Conservation (phyloP, 371 early-diverging fungal genomes). For the Umbelopsis sp. region DNA sequence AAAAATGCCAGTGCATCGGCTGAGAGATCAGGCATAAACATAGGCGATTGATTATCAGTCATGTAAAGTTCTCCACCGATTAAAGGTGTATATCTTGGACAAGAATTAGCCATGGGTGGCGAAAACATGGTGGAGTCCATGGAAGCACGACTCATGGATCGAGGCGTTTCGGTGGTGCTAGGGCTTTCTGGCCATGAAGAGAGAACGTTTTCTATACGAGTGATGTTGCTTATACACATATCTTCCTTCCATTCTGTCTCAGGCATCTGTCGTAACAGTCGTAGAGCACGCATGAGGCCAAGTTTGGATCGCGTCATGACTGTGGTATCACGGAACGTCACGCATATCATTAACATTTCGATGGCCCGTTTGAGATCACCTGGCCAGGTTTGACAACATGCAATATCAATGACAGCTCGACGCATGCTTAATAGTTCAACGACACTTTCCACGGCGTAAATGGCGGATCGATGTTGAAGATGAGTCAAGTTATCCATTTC, state of each 20-base stretch:
- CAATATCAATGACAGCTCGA: constrained; percentile 24
- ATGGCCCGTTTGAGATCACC: constrained; percentile 31
- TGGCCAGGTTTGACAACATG: constrained; percentile 35
- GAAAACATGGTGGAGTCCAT: neutral
- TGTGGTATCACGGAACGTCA: constrained; percentile 26
- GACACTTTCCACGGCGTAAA: constrained; percentile 28
- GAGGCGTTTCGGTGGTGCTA: neutral
- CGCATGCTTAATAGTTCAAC: constrained; percentile 31
- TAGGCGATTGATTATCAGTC: neutral
- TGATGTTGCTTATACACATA: constrained; percentile 28
- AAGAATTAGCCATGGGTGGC: neutral
- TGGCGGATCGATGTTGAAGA: constrained; percentile 26
- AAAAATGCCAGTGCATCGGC: constrained; percentile 11
- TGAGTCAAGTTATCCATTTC: constrained; percentile 16
- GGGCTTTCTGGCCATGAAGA: constrained; percentile 16
- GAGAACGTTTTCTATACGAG: constrained; percentile 26
- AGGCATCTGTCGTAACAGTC: constrained; percentile 28
- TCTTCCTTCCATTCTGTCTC: constrained; percentile 36
- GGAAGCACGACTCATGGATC: neutral
- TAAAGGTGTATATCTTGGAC: neutral
- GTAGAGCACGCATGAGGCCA: constrained; percentile 31
- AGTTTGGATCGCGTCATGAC: constrained; percentile 25
- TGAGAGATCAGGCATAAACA: neutral
- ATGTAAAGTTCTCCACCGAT: constrained; percentile 8
- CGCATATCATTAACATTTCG: constrained; percentile 25